Percentiles rank a stretch among this genome's conserved stretches.
Evolutionary conservation across 495 filamentous ascomycete species (phyloP).

Genomic region (Aspergillus leporis): DNA sequence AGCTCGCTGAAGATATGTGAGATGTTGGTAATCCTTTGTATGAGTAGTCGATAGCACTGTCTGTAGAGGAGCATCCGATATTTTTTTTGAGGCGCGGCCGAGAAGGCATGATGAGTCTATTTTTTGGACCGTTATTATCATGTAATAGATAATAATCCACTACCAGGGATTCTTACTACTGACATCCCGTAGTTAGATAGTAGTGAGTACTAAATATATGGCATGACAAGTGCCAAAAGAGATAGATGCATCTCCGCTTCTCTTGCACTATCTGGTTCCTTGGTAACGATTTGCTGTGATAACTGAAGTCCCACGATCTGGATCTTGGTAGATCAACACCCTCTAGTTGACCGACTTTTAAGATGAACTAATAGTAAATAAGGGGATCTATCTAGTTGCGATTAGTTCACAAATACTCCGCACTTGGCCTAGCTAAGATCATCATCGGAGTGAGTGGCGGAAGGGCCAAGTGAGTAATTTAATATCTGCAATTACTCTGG

Average conservation of each 20-base stretch:
- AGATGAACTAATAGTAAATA: not conserved
- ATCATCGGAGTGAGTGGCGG: not conserved
- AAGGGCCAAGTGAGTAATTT: not conserved
- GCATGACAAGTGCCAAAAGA: not conserved
- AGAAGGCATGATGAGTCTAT: not conserved
- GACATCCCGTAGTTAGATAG: not conserved
- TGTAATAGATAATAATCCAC: not conserved
- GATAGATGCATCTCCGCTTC: not conserved
- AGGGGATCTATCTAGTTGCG: not conserved
- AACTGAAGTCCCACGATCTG: not conserved
- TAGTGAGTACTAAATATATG: not conserved
- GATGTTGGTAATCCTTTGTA: too few species aligned
- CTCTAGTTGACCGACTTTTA: slow-evolving; percentile 5
- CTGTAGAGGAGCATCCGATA: not conserved
- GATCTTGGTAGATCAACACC: not conserved
- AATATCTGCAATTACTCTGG: not conserved
- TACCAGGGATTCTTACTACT: not conserved
- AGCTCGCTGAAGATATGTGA: too few species aligned
- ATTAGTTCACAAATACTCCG: not conserved
- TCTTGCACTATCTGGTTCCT: not conserved
- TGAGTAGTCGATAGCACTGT: too few species aligned
- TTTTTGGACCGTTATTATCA: not conserved
- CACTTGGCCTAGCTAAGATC: not conserved
- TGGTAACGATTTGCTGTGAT: not conserved
- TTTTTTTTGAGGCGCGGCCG: not conserved